Evolutionary conservation across 129 eudicot genomes (phyloP).

Genomic region (Daucus carota): DH1_v3.0 NC_030389.2:45847501-45848000

Average conservation of each 20-base stretch:
- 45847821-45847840: constrained; percentile 6
- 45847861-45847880: not conserved
- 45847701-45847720: constrained; percentile 1
- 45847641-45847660: not conserved
- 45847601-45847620: not conserved
- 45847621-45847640: not conserved
- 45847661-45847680: constrained; percentile 9
- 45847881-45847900: not conserved
- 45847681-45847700: not conserved
- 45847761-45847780: too few species aligned
- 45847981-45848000: not conserved
- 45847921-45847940: not conserved
- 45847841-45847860: not conserved
- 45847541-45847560: too few species aligned
- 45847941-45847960: not conserved
- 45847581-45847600: not conserved
- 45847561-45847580: not conserved
- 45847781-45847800: not conserved
- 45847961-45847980: not conserved
- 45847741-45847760: not conserved
- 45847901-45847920: not conserved
- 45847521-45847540: too few species aligned
- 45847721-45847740: constrained; percentile 1
- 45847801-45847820: not conserved
- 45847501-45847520: too few species aligned